Conservation (phyloP, 2,329 filamentous ascomycete genomes). For the Pseudocercospora musae region DNA sequence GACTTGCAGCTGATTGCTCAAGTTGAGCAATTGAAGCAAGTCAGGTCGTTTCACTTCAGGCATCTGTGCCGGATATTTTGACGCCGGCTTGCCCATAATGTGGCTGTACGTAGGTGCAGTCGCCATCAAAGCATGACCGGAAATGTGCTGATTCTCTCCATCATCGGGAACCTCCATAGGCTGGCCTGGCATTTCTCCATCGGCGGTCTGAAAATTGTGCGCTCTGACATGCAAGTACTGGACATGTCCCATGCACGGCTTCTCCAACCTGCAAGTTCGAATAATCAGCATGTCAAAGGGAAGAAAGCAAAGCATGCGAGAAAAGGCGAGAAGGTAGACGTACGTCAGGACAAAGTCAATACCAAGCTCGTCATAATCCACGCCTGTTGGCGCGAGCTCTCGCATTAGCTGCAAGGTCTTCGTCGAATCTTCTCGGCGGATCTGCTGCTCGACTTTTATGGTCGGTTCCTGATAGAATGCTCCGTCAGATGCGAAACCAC, state of each 20-base stretch:
- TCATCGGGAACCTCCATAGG: neutral
- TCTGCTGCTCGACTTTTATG: neutral
- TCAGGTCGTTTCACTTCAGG: conserved; percentile 20
- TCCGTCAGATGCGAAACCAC: conserved; percentile 21
- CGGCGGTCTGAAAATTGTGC: conserved; percentile 20
- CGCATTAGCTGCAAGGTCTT: neutral
- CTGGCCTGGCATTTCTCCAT: neutral
- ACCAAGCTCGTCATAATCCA: conserved; percentile 25
- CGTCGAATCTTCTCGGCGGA: neutral
- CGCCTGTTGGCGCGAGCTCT: conserved; percentile 9
- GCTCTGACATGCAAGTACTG: conserved; percentile 26
- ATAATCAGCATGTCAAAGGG: neutral
- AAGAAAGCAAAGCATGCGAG: neutral
- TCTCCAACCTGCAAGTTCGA: conserved; percentile 16
- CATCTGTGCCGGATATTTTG: conserved; percentile 15
- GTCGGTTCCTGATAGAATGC: conserved; percentile 8
- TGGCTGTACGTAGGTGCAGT: conserved; percentile 19
- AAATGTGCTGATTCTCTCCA: conserved; percentile 26
- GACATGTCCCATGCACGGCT: conserved; percentile 24
- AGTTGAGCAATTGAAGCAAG: conserved; percentile 18
- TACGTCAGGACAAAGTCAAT: conserved; percentile 25
- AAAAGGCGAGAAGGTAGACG: neutral
- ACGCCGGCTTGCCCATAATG: conserved; percentile 15
- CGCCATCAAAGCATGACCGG: conserved; percentile 23
- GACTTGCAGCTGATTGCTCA: conserved; percentile 19